Evolutionary conservation across 2,329 filamentous ascomycete species (phyloP).

Genomic region (Arachnomyces sp.): DNA sequence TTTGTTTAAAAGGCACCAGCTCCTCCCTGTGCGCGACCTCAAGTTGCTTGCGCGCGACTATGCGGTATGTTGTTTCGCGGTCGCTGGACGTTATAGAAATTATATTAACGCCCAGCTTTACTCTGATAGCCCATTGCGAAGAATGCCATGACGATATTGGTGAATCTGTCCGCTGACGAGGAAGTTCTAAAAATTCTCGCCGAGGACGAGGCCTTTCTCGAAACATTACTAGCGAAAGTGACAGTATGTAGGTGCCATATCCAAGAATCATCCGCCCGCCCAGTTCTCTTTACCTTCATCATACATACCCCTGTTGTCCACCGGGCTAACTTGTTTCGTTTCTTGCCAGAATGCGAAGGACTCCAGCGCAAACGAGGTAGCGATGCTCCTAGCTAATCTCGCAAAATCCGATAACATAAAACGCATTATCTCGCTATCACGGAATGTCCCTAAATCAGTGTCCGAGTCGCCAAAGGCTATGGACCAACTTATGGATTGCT

Average conservation of each 20-base stretch:
- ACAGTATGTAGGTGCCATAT: constrained; percentile 55
- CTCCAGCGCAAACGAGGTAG: constrained; percentile 70
- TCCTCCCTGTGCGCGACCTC: constrained; percentile 74
- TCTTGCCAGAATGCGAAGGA: constrained; percentile 47
- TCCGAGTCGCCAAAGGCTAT: constrained; percentile 65
- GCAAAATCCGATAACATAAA: constrained; percentile 70
- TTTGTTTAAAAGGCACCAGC: constrained; percentile 74
- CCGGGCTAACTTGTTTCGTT: background rate
- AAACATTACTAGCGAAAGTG: constrained; percentile 62
- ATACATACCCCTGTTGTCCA: constrained; percentile 8
- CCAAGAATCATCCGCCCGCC: too few relatives aligned
- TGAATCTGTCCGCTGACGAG: constrained; percentile 78
- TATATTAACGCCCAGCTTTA: constrained; percentile 1
- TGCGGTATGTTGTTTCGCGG: constrained; percentile 46
- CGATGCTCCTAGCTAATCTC: constrained; percentile 90
- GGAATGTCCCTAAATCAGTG: constrained; percentile 59
- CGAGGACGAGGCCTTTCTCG: constrained; percentile 72
- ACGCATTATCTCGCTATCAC: constrained; percentile 58
- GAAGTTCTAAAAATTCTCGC: constrained; percentile 66
- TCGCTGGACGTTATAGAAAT: background rate
- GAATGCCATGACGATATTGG: constrained; percentile 67
- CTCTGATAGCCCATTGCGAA: constrained; percentile 68
- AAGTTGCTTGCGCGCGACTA: constrained; percentile 83
- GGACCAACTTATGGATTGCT: constrained; percentile 89
- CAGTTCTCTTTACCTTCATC: constrained; percentile 6